Evolutionary conservation across 306 rosid species (phyloP).

Genomic region (Nissolia schottii): DNA sequence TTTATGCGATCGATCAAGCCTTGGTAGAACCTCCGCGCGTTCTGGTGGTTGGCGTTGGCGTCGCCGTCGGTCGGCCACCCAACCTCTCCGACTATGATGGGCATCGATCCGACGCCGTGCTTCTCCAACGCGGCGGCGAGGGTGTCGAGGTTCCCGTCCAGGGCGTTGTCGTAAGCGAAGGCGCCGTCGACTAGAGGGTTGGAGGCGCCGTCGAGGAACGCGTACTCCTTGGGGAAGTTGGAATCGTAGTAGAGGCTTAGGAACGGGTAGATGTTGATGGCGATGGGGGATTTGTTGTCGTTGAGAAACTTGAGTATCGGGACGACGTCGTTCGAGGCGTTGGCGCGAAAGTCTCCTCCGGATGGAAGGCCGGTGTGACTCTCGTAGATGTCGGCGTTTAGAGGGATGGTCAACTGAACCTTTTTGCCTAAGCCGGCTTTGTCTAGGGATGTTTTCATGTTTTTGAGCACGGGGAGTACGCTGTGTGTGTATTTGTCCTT

Average conservation of each 20-base stretch:
- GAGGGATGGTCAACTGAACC: conserved; percentile 58
- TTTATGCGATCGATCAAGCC: conserved; percentile 41
- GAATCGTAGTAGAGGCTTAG: conserved; percentile 65
- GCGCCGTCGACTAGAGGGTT: conserved; percentile 44
- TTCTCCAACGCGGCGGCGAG: conserved; percentile 50
- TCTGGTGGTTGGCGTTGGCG: conserved; percentile 30
- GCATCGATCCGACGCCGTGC: conserved; percentile 41
- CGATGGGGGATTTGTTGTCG: conserved; percentile 34
- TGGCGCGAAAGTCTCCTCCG: conserved; percentile 50
- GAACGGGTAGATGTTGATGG: conserved; percentile 71
- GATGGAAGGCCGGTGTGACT: conserved; percentile 47
- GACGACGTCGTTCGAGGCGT: conserved; percentile 35
- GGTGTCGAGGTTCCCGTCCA: conserved; percentile 68
- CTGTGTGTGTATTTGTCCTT: conserved; percentile 32
- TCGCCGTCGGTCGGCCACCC: conserved; percentile 75
- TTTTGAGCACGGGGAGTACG: conserved; percentile 47
- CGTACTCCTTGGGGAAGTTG: conserved; percentile 57
- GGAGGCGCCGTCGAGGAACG: conserved; percentile 45
- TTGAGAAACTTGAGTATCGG: conserved; percentile 49
- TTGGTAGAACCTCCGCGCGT: conserved; percentile 52
- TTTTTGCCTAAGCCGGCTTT: conserved; percentile 56
- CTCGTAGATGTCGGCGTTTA: conserved; percentile 66
- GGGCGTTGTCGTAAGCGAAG: conserved; percentile 47
- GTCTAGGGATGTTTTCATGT: conserved; percentile 51
- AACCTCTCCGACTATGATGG: conserved; percentile 56